phyloP scores from a whole-genome alignment of 805 yeast species.

The Saccharomycopsis schoenii region DNA sequence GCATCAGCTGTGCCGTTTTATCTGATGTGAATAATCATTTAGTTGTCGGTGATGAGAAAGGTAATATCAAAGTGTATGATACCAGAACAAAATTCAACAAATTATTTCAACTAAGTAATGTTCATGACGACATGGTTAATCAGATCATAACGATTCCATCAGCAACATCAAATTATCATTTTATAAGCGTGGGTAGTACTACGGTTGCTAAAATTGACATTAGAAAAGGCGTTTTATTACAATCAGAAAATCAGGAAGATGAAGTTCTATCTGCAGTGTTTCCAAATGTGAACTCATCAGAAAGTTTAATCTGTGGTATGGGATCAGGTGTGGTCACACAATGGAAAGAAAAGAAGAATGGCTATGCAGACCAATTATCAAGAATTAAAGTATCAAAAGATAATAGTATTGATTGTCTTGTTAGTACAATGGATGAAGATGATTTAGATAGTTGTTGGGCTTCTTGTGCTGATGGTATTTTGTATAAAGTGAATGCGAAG shows the following conservation, averaged over 20 bases:
- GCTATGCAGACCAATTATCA: conserved; percentile 66
- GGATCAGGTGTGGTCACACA: conserved; percentile 82
- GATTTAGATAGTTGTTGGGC: conserved; percentile 51
- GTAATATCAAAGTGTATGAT: conserved; percentile 55
- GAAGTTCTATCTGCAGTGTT: conserved; percentile 73
- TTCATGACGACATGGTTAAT: conserved; percentile 73
- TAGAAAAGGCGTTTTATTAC: conserved; percentile 54
- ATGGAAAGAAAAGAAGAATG: conserved; percentile 70
- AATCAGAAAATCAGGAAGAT: conserved; percentile 87
- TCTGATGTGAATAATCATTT: conserved; percentile 33
- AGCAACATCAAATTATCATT: conserved; percentile 61
- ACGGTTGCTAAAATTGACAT: conserved; percentile 71
- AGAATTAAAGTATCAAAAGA: conserved; percentile 60
- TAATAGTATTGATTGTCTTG: conserved; percentile 63
- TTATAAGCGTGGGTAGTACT: conserved; percentile 72
- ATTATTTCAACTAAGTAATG: conserved; percentile 31
- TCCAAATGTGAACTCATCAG: conserved; percentile 53
- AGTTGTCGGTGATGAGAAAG: conserved; percentile 57
- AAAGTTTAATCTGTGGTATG: conserved; percentile 70
- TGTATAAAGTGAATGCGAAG: conserved; percentile 57
- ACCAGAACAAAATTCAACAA: conserved; percentile 41
- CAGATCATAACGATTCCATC: conserved; percentile 61
- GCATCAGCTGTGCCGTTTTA: conserved; percentile 27
- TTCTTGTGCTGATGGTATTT: conserved; percentile 69
- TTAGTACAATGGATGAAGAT: conserved; percentile 32